A percentile compares a stretch with the other conserved stretches of the same genome.
Evolutionary conservation across 257 asterid species (phyloP).

Genomic region (Pogostemon cablin): DNA sequence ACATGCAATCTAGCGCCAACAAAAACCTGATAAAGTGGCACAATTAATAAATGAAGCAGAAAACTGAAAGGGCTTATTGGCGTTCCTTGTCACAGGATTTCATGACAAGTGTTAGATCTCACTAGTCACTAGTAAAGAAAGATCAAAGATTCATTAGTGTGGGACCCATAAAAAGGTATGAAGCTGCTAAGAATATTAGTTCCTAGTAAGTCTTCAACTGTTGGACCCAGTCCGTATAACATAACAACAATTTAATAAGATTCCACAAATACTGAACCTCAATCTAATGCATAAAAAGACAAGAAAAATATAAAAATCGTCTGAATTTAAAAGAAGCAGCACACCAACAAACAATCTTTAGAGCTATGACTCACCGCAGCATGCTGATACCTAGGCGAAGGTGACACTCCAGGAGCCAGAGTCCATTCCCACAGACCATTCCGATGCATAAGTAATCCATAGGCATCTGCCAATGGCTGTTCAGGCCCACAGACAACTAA

Average conservation of each 20-base stretch:
- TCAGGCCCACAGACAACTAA: constrained; percentile 36
- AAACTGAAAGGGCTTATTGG: constrained; percentile 5
- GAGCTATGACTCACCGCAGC: constrained; percentile 74
- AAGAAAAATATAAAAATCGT: constrained; percentile 1
- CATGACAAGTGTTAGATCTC: constrained; percentile 12
- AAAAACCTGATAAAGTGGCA: constrained; percentile 66
- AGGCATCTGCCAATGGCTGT: constrained; percentile 94
- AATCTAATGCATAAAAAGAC: neutral
- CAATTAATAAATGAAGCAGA: constrained; percentile 4
- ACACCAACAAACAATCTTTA: constrained; percentile 14
- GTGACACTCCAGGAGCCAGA: constrained; percentile 97
- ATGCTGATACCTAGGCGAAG: constrained; percentile 95
- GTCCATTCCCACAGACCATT: constrained; percentile 99
- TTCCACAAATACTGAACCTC: neutral
- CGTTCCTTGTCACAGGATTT: constrained; percentile 19
- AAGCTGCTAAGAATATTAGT: constrained; percentile 13
- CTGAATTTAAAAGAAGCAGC: constrained; percentile 25
- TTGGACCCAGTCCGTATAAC: neutral
- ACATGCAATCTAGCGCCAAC: constrained; percentile 99
- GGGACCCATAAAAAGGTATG: constrained; percentile 6
- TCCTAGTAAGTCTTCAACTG: neutral
- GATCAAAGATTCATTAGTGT: neutral
- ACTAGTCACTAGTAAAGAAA: constrained; percentile 11
- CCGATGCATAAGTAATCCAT: constrained; percentile 98
- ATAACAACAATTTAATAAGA: constrained; percentile 17